phyloP scores from a whole-genome alignment of 176 grass and related monocot genomes.

The Rhynchospora tenuis region DNA sequence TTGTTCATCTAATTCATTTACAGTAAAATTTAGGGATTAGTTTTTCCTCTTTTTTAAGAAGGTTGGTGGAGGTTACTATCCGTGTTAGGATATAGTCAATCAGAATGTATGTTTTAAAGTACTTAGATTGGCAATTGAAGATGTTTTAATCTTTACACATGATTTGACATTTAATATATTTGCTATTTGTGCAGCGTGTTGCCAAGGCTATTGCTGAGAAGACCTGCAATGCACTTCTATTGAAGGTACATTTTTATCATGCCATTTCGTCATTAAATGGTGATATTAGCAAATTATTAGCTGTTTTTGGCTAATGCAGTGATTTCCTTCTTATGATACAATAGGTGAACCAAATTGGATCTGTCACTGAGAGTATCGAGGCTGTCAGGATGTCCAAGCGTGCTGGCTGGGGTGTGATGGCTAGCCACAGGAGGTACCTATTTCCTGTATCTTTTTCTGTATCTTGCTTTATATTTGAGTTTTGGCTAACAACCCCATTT shows the following conservation, averaged over 20 bases:
- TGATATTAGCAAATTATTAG: not conserved
- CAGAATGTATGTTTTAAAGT: not conserved
- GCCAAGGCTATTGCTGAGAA: slow-evolving; percentile 84
- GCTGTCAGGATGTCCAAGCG: slow-evolving; percentile 87
- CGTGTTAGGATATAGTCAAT: not conserved
- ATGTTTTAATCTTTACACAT: not conserved
- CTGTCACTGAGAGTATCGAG: slow-evolving; percentile 91
- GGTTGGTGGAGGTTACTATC: not conserved
- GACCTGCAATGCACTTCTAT: slow-evolving; percentile 87
- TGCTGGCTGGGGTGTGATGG: slow-evolving; percentile 90
- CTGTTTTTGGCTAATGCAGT: not conserved
- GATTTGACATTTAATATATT: not conserved
- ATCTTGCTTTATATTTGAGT: not conserved
- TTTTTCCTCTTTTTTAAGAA: not conserved
- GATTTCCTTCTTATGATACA: not conserved
- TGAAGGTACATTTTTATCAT: slow-evolving; percentile 53
- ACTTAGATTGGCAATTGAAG: not conserved
- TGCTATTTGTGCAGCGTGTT: slow-evolving; percentile 51
- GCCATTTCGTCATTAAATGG: not conserved
- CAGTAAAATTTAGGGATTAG: not conserved
- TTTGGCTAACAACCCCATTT: not conserved
- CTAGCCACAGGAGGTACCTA: slow-evolving; percentile 79
- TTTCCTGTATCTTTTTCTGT: not conserved
- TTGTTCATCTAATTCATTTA: not conserved
- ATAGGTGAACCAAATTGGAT: slow-evolving; percentile 95